phyloP scores from a whole-genome alignment of 2,329 filamentous ascomycete species.

The Pseudocercospora macadamiae region DNA sequence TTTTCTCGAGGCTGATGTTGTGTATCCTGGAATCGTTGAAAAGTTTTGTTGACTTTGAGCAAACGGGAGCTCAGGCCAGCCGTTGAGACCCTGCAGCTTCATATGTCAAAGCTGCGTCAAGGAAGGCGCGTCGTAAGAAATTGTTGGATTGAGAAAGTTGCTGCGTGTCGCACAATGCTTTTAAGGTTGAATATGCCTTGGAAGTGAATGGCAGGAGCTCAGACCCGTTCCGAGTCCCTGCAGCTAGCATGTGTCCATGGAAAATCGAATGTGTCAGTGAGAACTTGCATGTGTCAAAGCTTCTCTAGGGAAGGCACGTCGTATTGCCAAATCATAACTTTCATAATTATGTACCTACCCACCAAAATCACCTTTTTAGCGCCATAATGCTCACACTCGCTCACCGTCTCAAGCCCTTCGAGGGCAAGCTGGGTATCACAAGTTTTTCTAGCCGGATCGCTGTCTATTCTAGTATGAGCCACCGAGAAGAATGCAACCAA shows the following conservation, averaged over 20 bases:
- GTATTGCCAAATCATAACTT: not conserved
- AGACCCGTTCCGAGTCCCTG: not conserved
- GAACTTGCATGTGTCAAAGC: not conserved
- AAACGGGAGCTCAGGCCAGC: not conserved
- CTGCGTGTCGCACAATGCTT: too few species aligned
- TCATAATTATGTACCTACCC: not conserved
- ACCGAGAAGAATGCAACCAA: not conserved
- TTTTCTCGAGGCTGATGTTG: not conserved
- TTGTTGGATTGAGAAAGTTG: too few species aligned
- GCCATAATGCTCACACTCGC: not conserved
- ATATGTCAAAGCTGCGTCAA: not conserved
- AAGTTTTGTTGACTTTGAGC: not conserved
- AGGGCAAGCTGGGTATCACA: slow-evolving; percentile 5
- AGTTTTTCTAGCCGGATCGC: slow-evolving; percentile 2
- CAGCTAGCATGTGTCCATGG: not conserved
- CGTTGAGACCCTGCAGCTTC: not conserved
- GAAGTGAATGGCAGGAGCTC: too few species aligned
- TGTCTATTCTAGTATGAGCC: not conserved
- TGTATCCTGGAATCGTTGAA: not conserved
- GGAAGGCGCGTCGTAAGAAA: not conserved
- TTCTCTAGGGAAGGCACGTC: not conserved
- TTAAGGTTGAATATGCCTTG: too few species aligned
- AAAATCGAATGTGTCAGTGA: too few species aligned
- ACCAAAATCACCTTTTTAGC: not conserved
- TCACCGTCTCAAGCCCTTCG: not conserved